Base-by-base conservation (phyloP, 257 asterid species). In the Penstemon eatonii region DNA sequence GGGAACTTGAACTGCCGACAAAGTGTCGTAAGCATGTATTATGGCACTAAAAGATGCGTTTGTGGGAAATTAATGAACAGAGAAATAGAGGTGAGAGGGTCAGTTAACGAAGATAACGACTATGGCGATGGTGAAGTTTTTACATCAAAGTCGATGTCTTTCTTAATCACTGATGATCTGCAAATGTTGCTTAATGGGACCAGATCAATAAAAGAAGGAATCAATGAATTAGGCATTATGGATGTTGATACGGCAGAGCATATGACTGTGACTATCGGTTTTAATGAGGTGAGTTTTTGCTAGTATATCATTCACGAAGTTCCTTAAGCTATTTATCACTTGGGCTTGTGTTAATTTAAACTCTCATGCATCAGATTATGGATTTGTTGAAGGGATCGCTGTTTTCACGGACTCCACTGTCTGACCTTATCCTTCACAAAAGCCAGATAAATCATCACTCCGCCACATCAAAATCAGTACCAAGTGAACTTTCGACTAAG, bases 351-450 rank as follows among this genome's bases (percentile, higher is more conserved):
- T 33, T 6, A 10, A 37, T 40, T 13, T 41, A 7, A 13, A 4
- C 36, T 25, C 33, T 25, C 33, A 25, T 25, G 33, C 33, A 12
- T 51, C 52, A 78, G 77, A 11, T 76, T 7, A 56, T 62, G 36
- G 70, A 60, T 39, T 39, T 76, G 65, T 64, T 76, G 4, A 67
- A 47, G 68, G 39, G 50, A 3, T 45, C 53, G 8, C 11, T 72
- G 4, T 4, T 56, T 7, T 71, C 77, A 0, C 3, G 8, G 6
- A 60, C 74, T 39, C 81, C 81, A 4, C 25, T 76, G 5, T 58
- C 81, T 0, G 70, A 72, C 11, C 10, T 76, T 10, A 33, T 76
- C 15, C 77, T 65, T 60, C 19, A 50, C 15, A 57, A 33, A 62
- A 4, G 33, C 33, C 33, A 2, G 33, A 25, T 25, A 25, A 25